Conservation (phyloP, 768 basidiomycete genomes). For the Lactarius quietus region DNA sequence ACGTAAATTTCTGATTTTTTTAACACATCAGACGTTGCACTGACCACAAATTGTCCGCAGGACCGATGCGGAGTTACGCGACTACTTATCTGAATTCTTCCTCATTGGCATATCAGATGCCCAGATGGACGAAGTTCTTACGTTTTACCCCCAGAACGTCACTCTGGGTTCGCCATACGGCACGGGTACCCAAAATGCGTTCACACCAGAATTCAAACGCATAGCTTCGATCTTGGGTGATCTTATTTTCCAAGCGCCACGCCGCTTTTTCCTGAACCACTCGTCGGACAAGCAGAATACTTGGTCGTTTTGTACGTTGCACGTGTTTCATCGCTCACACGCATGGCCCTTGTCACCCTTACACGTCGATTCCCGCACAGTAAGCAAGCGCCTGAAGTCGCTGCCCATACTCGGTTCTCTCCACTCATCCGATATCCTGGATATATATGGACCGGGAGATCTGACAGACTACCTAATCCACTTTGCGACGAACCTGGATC, state of each 20-base stretch:
- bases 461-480: slow-evolving; percentile 26
- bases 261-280: slow-evolving; percentile 36
- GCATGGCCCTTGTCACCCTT: not conserved
- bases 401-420: slow-evolving; percentile 27
- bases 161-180: slow-evolving; percentile 32
- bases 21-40: not conserved
- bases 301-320: slow-evolving; percentile 36
- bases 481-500: slow-evolving; percentile 31
- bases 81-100: slow-evolving; percentile 17
- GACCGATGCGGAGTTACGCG: slow-evolving; percentile 19
- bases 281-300: slow-evolving; percentile 33
- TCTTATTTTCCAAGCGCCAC: slow-evolving; percentile 34
- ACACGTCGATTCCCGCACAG: slow-evolving; percentile 25
- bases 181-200: slow-evolving; percentile 25
- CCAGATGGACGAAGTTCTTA: slow-evolving; percentile 17
- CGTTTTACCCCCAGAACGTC: slow-evolving; percentile 19
- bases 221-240: slow-evolving; percentile 40
- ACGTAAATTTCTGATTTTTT: slow-evolving; percentile 24
- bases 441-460: slow-evolving; percentile 17
- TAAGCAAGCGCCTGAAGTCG: slow-evolving; percentile 35
- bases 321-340: not conserved
- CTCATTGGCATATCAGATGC: slow-evolving; percentile 10
- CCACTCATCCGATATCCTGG: slow-evolving; percentile 16
- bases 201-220: slow-evolving; percentile 40
- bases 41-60: slow-evolving; percentile 2